Conservation (phyloP, 2,329 filamentous ascomycete species). For the Cordyceps pruinosa region DNA sequence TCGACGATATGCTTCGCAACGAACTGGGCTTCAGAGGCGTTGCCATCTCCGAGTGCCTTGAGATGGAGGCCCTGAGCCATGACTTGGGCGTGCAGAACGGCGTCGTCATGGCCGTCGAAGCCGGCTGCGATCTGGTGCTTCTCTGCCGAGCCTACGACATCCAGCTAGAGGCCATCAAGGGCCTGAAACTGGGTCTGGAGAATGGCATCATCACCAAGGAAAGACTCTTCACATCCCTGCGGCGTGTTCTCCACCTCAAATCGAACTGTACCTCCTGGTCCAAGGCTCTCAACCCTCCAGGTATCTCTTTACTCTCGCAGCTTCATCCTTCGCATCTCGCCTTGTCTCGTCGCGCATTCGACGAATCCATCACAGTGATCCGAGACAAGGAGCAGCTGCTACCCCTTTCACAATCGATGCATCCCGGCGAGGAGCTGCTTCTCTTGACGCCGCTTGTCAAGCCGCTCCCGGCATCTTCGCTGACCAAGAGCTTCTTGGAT, state of each 20-base stretch:
- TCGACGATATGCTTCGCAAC: constrained; percentile 80
- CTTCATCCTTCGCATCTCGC: constrained; percentile 76
- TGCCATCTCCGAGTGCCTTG: constrained; percentile 88
- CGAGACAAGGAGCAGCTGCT: constrained; percentile 80
- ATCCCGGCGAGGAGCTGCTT: constrained; percentile 81
- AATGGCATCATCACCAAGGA: constrained; percentile 81
- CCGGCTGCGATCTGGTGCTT: constrained; percentile 86
- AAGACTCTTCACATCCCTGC: constrained; percentile 72
- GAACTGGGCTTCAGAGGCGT: constrained; percentile 88
- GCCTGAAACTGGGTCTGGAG: constrained; percentile 80
- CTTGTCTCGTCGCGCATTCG: constrained; percentile 80
- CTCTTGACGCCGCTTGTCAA: constrained; percentile 85
- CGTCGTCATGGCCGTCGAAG: constrained; percentile 95
- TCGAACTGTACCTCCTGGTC: constrained; percentile 82
- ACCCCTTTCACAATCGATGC: constrained; percentile 73
- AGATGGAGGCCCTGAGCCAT: constrained; percentile 93
- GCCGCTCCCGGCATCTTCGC: constrained; percentile 80
- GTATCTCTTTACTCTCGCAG: constrained; percentile 67
- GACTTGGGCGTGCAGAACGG: constrained; percentile 96
- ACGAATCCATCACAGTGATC: constrained; percentile 87
- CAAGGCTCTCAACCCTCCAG: constrained; percentile 80
- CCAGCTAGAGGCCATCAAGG: constrained; percentile 86
- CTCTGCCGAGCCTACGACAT: constrained; percentile 82
- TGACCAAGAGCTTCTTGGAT: constrained; percentile 64
- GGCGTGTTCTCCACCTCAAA: constrained; percentile 74